Evolutionary conservation across 345 rosid genomes (phyloP), one percentile per base, ranked within the genome.

Genomic region (Dipteronia dyeriana): DNA sequence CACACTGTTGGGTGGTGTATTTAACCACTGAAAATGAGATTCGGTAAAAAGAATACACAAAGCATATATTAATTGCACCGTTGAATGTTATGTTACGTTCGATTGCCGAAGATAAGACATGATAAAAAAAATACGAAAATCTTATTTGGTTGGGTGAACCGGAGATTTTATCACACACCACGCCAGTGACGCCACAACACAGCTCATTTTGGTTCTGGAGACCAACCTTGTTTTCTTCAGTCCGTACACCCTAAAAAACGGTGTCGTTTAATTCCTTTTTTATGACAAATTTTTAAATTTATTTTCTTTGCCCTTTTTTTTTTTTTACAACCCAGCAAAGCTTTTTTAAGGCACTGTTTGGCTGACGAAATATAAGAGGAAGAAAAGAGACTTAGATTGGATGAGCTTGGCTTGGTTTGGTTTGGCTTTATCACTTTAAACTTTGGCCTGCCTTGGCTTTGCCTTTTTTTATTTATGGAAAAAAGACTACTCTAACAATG

Each of bases 161-260:
- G 34, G 3, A 31, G 34, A 31, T 31, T 31, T 31, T 31, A 31
- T 31, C 34, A 13, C 7, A 14, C 45, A 7, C 80, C 70, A 51
- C 43, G 9, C 65, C 81, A 60, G n/a, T n/a, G n/a, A 14, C 45
- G 2, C 80, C 70, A 51, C 43, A 13, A 59, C 81, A 60, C 19
- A 22, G 41, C 59, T n/a, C 64, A 19, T 25, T 6, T 56, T 56
- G 17, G 61, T 56, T 56, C 6, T 56, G 4, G 66, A 56, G 60
- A 45, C 69, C 64, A 59, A 73, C 16, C 61, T 61, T 77, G 70
- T 70, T 22, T 56, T 62, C 26, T 19, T 59, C 11, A 39, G 8
- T 14, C 66, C 49, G 5, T 5, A 12, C 22, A 22, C 19, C 5
- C 38, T 34, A 5, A 4, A 34, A 29, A 54, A 80, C 79, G 68